Evolutionary conservation across 1,139 yeast genomes (phyloP), one percentile per base, ranked within the genome.

Genomic region (Geotrichum carabidarum): DNA sequence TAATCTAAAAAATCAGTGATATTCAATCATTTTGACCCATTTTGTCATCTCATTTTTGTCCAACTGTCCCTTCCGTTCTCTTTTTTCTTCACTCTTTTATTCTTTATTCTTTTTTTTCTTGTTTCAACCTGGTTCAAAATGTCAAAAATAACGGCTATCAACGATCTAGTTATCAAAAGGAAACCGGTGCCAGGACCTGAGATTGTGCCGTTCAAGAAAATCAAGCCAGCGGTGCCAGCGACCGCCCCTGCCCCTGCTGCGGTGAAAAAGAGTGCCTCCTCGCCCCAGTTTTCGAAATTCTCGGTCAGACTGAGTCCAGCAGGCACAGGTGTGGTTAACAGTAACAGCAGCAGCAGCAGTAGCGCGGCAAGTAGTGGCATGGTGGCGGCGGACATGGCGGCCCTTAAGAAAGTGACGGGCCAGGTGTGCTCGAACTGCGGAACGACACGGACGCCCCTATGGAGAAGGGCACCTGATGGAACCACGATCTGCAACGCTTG

Each of bases 401-500:
- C 17, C 11, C 18, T 38, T 9, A 38, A 38, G 8, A 17, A 22
- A 42, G 50, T 58, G 12, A 51, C 62, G 5, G 66, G 67, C 17
- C 83, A 79, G 62, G 74, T 77, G 56, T 81, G 88, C 63, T 76
- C 83, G 44, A 83, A 83, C 66, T 83, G 88, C 64, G 83, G 82
- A 6, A 81, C 86, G n/a, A 78, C 83, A n/a, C 76, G 79, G 58
- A 83, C 88, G 0, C 88, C 88, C 2, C 72, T 83, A 8, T 83
- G 88, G 88, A 73, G 88, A 51, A 68, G 88, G 48, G 83, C 86
- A 2, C 84, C 85, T 0, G 80, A 78, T 57, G 85, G 85, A 1
- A 79, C 83, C 14, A 75, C 80, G 44, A 80, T 83, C 44, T 83
- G 88, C 68, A 83, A 83, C 64, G 88, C 88, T n/a, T 83, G 88